Evolutionary conservation across 2,329 filamentous ascomycete species (phyloP).

Genomic region (Macrophomina pseudophaseolina): DNA sequence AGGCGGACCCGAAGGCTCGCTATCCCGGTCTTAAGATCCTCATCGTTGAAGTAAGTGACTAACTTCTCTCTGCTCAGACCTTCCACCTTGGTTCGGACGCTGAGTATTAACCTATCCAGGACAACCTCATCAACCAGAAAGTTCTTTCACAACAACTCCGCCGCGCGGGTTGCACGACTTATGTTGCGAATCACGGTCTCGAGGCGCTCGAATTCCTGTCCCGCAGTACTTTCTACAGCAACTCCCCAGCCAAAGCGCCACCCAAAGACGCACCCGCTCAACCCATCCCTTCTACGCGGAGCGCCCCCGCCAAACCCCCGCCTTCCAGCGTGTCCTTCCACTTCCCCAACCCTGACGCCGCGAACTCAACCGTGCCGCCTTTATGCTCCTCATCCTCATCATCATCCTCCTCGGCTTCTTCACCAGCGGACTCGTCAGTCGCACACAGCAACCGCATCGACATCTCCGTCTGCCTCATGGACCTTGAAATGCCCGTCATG

Average conservation of each 20-base stretch:
- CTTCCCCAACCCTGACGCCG: background rate
- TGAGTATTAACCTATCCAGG: slow-evolving; percentile 21
- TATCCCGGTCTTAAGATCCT: slow-evolving; percentile 1
- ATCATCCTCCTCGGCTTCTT: too few species aligned
- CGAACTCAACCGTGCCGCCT: background rate
- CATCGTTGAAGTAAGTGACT: slow-evolving; percentile 8
- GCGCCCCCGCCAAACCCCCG: too few species aligned
- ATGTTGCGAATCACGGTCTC: slow-evolving; percentile 42
- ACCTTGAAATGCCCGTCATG: slow-evolving; percentile 48
- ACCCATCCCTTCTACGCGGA: background rate
- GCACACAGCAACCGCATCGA: slow-evolving; percentile 22
- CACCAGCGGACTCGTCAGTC: too few species aligned
- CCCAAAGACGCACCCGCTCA: background rate
- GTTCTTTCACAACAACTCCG: slow-evolving; percentile 41
- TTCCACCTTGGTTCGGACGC: too few species aligned
- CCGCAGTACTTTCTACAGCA: slow-evolving; percentile 6
- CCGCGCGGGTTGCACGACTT: slow-evolving; percentile 37
- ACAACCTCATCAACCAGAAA: slow-evolving; percentile 45
- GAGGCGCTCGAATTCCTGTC: slow-evolving; percentile 36
- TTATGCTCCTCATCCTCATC: background rate
- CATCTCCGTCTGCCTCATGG: slow-evolving; percentile 42
- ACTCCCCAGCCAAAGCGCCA: too few species aligned
- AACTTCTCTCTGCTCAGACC: background rate
- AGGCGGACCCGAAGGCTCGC: background rate
- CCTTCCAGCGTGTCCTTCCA: too few species aligned